Evolutionary conservation across 805 yeast genomes (phyloP).

Genomic region (Jamesozyma rosinii): DNA sequence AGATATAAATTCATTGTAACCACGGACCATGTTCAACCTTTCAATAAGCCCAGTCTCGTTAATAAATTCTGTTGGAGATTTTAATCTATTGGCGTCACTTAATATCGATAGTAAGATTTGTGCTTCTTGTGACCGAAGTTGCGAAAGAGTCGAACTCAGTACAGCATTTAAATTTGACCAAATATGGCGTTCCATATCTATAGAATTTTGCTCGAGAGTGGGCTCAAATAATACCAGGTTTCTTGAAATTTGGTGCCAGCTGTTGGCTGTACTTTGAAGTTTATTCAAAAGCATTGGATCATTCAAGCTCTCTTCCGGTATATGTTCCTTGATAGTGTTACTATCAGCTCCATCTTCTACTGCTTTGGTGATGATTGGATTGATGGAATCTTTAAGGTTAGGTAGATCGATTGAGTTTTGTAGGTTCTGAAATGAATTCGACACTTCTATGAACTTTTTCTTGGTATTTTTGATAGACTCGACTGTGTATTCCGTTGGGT

Average conservation of each 20-base stretch:
- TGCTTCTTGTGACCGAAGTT: constrained; percentile 47
- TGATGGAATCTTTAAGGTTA: constrained; percentile 43
- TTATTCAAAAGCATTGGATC: constrained; percentile 56
- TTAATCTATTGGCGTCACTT: constrained; percentile 64
- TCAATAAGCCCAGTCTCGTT: constrained; percentile 58
- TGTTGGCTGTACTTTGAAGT: constrained; percentile 59
- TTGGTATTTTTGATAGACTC: constrained; percentile 41
- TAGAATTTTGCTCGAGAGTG: constrained; percentile 46
- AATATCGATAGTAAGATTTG: constrained; percentile 50
- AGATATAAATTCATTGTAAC: constrained; percentile 53
- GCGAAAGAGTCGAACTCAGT: constrained; percentile 45
- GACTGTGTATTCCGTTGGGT: constrained; percentile 10
- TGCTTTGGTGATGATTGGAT: constrained; percentile 40
- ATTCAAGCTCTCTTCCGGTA: constrained; percentile 32
- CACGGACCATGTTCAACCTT: constrained; percentile 40
- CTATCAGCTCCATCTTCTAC: constrained; percentile 29
- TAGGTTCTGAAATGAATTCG: constrained; percentile 55
- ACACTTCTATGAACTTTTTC: constrained; percentile 58
- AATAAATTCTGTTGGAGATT: constrained; percentile 48
- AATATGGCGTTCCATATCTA: constrained; percentile 59
- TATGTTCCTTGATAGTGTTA: constrained; percentile 18
- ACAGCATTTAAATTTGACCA: constrained; percentile 70
- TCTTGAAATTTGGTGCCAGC: constrained; percentile 63
- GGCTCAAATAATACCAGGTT: constrained; percentile 36
- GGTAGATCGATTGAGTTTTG: constrained; percentile 65